These are phyloP conservation scores for Umbellularia californica DNA, from an alignment of 164 flowering plant species.

Conservation along the genomic window DNA sequence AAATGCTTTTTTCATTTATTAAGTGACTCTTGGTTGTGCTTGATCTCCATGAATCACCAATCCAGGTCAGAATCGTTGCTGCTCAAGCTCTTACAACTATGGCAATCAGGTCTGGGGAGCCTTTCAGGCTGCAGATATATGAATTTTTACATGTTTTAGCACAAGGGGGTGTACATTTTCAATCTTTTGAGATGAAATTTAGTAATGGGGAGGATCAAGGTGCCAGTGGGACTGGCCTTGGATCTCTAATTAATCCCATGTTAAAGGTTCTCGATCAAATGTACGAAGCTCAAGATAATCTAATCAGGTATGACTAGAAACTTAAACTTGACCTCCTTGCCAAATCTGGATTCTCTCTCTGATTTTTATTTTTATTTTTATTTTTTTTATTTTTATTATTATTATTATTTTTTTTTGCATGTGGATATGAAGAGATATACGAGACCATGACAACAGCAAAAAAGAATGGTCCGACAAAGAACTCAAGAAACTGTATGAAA, in stretches of 20 bases:
- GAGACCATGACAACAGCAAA: constrained; percentile 87
- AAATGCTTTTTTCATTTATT: background rate
- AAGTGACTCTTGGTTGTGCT: background rate
- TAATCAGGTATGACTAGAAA: constrained; percentile 59
- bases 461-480: constrained; percentile 98
- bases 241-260: constrained; percentile 86
- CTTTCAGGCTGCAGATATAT: constrained; percentile 93
- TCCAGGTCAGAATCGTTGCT: constrained; percentile 85
- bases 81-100: constrained; percentile 95
- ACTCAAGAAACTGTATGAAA: constrained; percentile 90
- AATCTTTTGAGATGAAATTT: constrained; percentile 79
- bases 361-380: background rate
- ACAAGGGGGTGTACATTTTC: constrained; percentile 94
- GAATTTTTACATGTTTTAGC: constrained; percentile 87
- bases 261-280: constrained; percentile 94
- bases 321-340: background rate
- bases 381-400: background rate
- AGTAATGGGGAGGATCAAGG: constrained; percentile 99
- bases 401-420: background rate
- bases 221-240: constrained; percentile 98
- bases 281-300: constrained; percentile 89
- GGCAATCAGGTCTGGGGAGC: constrained; percentile 97
- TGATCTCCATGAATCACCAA: constrained; percentile 6
- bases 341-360: background rate
- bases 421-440: constrained; percentile 64